phyloP scores from a whole-genome alignment of 768 basidiomycete species.

The Cubamyces lactineus region DNA sequence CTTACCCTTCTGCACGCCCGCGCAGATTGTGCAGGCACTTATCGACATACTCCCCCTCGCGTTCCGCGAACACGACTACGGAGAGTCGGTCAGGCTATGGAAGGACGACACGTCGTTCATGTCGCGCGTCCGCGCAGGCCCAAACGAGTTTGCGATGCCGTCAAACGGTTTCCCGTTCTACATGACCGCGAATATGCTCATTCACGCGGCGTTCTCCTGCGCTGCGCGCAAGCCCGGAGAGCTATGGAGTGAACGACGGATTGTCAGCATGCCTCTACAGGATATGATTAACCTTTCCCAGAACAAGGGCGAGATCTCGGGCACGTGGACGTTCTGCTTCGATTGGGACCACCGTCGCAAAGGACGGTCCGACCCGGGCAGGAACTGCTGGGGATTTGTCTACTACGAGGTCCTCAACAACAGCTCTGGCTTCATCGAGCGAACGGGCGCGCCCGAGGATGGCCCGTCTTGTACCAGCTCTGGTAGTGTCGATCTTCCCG shows the following conservation, averaged over 20 bases:
- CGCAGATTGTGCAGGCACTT: neutral
- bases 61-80: neutral
- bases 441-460: neutral
- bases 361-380: neutral
- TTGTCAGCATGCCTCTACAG: neutral
- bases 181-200: neutral
- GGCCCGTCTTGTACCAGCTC: no score
- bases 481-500: no score
- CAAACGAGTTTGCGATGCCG: neutral
- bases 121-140: neutral
- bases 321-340: neutral
- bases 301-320: neutral
- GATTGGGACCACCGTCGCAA: neutral
- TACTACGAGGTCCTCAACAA: neutral
- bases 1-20: neutral
- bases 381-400: neutral
- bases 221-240: neutral
- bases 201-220: neutral
- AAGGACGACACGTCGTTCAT: neutral
- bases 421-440: neutral
- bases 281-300: neutral
- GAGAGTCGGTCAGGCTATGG: neutral
- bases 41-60: neutral
- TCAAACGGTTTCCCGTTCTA: neutral
- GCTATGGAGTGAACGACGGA: neutral